Base-by-base conservation (phyloP, 2,329 filamentous ascomycete genomes). In the Thielaviopsis populi region DNA sequence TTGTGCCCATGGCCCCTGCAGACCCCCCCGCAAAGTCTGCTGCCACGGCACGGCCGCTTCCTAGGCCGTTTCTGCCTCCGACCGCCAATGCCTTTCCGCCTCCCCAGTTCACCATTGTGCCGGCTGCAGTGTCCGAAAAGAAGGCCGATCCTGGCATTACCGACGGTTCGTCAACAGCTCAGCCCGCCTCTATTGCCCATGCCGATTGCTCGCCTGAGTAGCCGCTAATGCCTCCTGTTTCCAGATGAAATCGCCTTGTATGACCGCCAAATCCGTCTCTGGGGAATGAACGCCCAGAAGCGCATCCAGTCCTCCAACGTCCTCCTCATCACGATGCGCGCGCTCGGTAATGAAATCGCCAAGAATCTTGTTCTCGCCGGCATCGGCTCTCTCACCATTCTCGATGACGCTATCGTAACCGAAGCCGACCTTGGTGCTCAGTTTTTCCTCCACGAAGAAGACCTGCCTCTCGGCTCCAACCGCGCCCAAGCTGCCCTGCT, bases 311-410 rank as follows among this genome's bases (percentile, higher is more conserved):
- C 83, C 66, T 90, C 94, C 66, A 91, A 91, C 71, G 87, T 99
- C 69, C 85, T 97, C 56, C 83, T 99, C 67, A 86, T 99, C 69
- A 91, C 86, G 37, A 84, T 96, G 73, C 89, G 88, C 71, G 91
- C 88, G 0, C 82, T 99, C 17, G 91, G 88, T 65, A 95, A 92
- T 72, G 94, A 99, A 75, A 87, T 97, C 63, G 91, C 94, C 67
- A 99, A 99, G 78, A 99, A 97, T 72, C 85, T 99, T 24, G 92
- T 96, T 19, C 83, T 99, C 2, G 91, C 94, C 24, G 94, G 94
- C 66, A 88, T 99, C 70, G 88, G 88, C 65, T 92, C 90, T 40
- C 80, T 99, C 67, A 97, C 92, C 17, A 84, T 99, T 64, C 79
- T 94, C 65, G 94, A 99, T 74, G 82, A 88, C 70, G 84, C 86